Percentiles rank a stretch among this genome's conserved stretches.
Conservation (phyloP, 164 flowering plant genomes). For the Dillenia turbinata region DNA sequence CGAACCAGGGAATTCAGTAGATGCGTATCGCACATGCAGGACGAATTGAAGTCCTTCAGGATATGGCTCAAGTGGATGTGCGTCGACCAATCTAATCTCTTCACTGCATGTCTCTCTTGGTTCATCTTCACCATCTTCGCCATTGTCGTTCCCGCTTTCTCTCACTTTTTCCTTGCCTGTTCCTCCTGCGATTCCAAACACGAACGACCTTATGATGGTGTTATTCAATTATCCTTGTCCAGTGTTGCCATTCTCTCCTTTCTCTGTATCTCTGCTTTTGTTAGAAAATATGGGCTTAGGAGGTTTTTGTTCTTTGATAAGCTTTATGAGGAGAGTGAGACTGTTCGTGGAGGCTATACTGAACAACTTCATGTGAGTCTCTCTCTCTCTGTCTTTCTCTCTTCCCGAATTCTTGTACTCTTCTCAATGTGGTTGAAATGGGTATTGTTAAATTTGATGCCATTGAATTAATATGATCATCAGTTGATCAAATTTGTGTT, state of each 20-base stretch:
- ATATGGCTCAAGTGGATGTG: conserved; percentile 78
- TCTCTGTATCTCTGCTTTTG: conserved; percentile 54
- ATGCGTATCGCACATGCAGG: conserved; percentile 44
- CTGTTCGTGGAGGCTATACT: conserved; percentile 57
- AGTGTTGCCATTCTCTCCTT: conserved; percentile 63
- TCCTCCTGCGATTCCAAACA: conserved; percentile 57
- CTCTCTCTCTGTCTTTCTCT: conserved; percentile 4
- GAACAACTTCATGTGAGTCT: conserved; percentile 63
- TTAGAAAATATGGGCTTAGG: conserved; percentile 59
- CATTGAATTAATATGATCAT: neutral
- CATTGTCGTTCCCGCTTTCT: conserved; percentile 50
- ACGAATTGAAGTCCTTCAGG: conserved; percentile 68
- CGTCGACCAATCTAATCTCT: conserved; percentile 68
- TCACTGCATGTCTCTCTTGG: conserved; percentile 59
- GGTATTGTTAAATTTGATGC: neutral
- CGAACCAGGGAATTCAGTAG: conserved; percentile 22
- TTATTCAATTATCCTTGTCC: conserved; percentile 73
- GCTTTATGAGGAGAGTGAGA: conserved; percentile 79
- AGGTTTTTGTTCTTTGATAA: conserved; percentile 84
- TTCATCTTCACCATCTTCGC: conserved; percentile 49
- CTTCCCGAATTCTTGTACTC: conserved; percentile 3
- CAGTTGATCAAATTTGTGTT: too few relatives aligned
- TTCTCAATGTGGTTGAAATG: neutral
- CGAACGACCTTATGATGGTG: conserved; percentile 52
- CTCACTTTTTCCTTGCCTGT: conserved; percentile 73